Evolutionary conservation across 805 yeast genomes (phyloP), one percentile per base, ranked within the genome.

Genomic region (Blastobotrys parvus): DNA sequence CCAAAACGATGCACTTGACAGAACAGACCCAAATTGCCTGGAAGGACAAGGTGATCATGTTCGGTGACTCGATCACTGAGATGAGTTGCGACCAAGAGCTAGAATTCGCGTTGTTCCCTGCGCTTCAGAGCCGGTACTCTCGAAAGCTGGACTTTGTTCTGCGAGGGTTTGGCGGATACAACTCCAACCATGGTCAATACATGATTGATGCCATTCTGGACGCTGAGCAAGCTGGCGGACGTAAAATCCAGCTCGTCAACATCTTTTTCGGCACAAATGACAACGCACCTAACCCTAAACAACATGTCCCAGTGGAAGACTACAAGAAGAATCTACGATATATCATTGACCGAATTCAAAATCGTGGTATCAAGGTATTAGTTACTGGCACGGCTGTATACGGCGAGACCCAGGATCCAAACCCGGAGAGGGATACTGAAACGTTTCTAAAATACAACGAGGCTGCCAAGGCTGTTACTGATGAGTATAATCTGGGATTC

Each of bases 151-250:
- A 32, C 20, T n/a, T 32, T 10, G 17, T 32, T 4, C 10, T 16
- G 4, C n/a, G 35, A 18, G 35, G 35, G 11, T 32, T 32, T 18
- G 35, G 35, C 17, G 35, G 35, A 18, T 32, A 32, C 20, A 32
- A 32, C 17, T 15, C 35, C 18, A 4, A 6, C 15, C 15, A n/a
- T 13, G 35, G 19, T 17, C n/a, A 32, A 17, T 20, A 32, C 18
- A 15, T 32, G 4, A 32, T 32, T 15, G 19, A 32, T 15, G 21
- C 20, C 4, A 32, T 32, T n/a, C 18, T 32, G 35, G 35, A 32
- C 10, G 35, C 15, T 5, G 35, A 16, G 18, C 19, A 17, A 18
- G 19, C 21, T n/a, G 3, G 20, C 15, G 35, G 10, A 16, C 13
- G 35, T 10, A 32, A 32, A 4, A 32, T 32, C 20, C 20, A 18